Percentiles rank a stretch among this genome's conserved stretches.
Conservation (phyloP, 108 stramenopile species). For the Skeletonema menzelii region DNA sequence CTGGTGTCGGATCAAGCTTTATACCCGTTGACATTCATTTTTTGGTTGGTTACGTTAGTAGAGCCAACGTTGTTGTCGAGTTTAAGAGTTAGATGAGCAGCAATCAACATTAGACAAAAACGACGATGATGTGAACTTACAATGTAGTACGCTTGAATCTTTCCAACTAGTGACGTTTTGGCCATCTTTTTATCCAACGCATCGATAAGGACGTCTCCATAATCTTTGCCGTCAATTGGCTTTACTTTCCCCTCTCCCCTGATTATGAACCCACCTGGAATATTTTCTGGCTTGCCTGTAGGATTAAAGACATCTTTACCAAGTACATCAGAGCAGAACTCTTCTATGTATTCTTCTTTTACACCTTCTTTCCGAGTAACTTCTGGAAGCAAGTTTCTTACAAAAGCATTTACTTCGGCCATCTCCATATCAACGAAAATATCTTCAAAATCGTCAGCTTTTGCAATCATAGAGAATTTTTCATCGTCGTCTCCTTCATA, state of each 20-base stretch:
- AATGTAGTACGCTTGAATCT: slow-evolving; percentile 65
- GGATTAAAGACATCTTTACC: slow-evolving; percentile 59
- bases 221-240: slow-evolving; percentile 22
- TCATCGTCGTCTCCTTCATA: slow-evolving; percentile 26
- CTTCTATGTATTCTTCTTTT: slow-evolving; percentile 52
- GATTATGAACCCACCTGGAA: slow-evolving; percentile 72
- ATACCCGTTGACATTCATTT: no score
- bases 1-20: slow-evolving; percentile 57
- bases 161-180: slow-evolving; percentile 37
- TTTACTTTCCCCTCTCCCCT: slow-evolving; percentile 47
- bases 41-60: no score
- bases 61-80: no score
- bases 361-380: slow-evolving; percentile 48
- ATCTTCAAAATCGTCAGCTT: slow-evolving; percentile 33
- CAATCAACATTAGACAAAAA: no score
- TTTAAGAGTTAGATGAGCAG: no score
- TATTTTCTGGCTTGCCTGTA: slow-evolving; percentile 58
- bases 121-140: no score
- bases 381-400: slow-evolving; percentile 58
- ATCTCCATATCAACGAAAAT: slow-evolving; percentile 60
- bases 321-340: slow-evolving; percentile 46
- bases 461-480: slow-evolving; percentile 22
- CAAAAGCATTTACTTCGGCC: slow-evolving; percentile 55
- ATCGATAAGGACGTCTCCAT: slow-evolving; percentile 54
- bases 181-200: slow-evolving; percentile 36